Evolutionary conservation across 1,139 yeast species (phyloP), one percentile per base, ranked within the genome.

Genomic region (Hansenula lynferdii): DNA sequence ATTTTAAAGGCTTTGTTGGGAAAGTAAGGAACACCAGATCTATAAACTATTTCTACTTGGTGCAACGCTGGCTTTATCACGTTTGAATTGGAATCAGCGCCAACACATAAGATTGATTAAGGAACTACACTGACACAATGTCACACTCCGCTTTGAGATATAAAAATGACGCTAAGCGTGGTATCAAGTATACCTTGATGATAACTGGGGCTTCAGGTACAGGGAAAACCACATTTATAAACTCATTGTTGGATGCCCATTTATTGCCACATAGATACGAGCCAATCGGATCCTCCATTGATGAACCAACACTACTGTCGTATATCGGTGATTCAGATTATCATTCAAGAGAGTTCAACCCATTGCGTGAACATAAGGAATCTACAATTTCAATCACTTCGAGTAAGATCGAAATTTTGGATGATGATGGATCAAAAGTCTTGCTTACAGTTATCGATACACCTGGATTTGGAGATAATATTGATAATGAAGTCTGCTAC

Each of bases 161-260:
- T 39, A 77, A 76, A 53, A 85, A 85, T 59, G 94, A 86, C 56
- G 79, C 83, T 54, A 84, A 82, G 57, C 83, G 87, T 57, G 96
- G 95, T 35, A 75, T 86, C 53, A 82, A 87, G 53, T 86, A 89
- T 57, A 80, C 86, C 30, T 57, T 89, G 38, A 74, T 89, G 81
- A 76, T 86, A 11, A 79, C 82, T 24, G 97, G 97, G 6, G 69
- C 72, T 10, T 67, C 80, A 11, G 95, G 96, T 4, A 69, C 82
- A 0, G 97, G 97, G 5, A 86, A 89, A 58, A 75, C 95, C 3
- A 79, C 95, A 0, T 86, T 89, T 53, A 70, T 87, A 45, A 86
- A 87, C 62, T 78, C 94, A 36, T 65, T 90, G 38, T 60, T 84
- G 45, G 83, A 78, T 54, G 75, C 78, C 33, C 73, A 72, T 42